Evolutionary conservation across 164 flowering plant species (phyloP), one percentile per base, ranked within the genome.

Genomic region (Sextonia rubra): DNA sequence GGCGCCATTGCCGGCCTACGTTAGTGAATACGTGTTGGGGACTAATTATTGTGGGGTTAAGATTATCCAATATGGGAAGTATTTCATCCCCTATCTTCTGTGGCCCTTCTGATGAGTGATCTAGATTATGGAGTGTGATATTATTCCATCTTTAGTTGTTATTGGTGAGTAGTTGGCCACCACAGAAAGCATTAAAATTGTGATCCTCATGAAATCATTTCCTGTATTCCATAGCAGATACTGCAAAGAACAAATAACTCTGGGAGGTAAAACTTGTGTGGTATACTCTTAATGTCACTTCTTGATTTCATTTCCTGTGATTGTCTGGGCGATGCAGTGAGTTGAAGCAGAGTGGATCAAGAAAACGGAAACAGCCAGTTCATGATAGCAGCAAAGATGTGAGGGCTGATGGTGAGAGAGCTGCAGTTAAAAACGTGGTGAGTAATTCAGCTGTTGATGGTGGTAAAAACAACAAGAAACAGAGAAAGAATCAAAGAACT

Each of bases 401-500:
- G 29, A n/a, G 0, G 12, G 12, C 17, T 17, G 49, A 22, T 26
- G 27, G 2, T 4, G 55, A 30, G 29, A 20, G 15, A 2, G 58
- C n/a, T 52, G 17, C 14, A 52, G 58, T 52, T 3, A 52, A 52
- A 52, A 61, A 52, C 14, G 60, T 23, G 32, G n/a, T 64, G 47
- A 29, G 29, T 5, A 64, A 64, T 64, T 64, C 69, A 26, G 25
- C 20, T 49, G 22, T 15, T 20, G 6, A 65, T 37, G 18, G 52
- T 11, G 12, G 30, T 4, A 69, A 9, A 63, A 69, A 25, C 22
- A 52, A 73, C 44, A 69, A 60, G 29, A 77, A 72, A 22, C 64
- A 68, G 63, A 56, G 60, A 48, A 69, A 77, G 71, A 71, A 71
- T 25, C 66, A 37, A 58, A 77, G 69, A 69, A 73, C 67, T 27